Evolutionary conservation across 2,329 filamentous ascomycete genomes (phyloP), one percentile per base, ranked within the genome.

Genomic region (Cladophialophora immunda): DNA sequence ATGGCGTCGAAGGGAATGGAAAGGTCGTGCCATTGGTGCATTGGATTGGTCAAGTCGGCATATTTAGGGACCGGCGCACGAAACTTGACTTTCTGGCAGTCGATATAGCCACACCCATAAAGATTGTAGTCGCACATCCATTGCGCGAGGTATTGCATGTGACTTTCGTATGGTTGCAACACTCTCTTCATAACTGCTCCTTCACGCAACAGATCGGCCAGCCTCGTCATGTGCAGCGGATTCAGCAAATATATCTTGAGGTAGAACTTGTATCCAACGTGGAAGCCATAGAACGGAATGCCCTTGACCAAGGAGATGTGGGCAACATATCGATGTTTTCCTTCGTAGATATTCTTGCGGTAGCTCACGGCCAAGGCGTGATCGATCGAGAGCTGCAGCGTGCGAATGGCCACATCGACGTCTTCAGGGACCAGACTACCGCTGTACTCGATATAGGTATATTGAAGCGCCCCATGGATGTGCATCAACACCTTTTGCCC

Each of bases 81-180:
- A 75, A 97, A 97, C 30, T 81, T 84, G 1, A 89, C 87, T 69
- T 88, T 91, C 9, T 83, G 83, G 58, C 89, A 90, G 66, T 94
- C 87, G 70, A 98, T 88, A 74, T 94, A 96, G 64, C 89, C 90
- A 76, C 95, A 99, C 6, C 96, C 96, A 77, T 97, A 98, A 71
- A 99, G 83, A 76, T 97, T 99, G 82, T 96, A 99, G 78, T 99
- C 96, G 70, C 90, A 91, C 95, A 99, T 98, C 87, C 96, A 99
- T 79, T 99, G 96, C 9, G 95, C 84, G 8, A 97, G 81, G 76
- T 94, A 98, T 75, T 97, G 93, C 68, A 98, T 79, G 77, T 99
- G 96, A 19, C 92, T 93, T 79, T 99, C 95, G 75, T 95, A 97
- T 0, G 95, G 94, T 75, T 98, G 94, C 52, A 99, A 90, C 27